These are phyloP conservation scores for Penicillium sp. DNA, from an alignment of 2,329 filamentous ascomycete species.

Conservation along the genomic window DNA sequence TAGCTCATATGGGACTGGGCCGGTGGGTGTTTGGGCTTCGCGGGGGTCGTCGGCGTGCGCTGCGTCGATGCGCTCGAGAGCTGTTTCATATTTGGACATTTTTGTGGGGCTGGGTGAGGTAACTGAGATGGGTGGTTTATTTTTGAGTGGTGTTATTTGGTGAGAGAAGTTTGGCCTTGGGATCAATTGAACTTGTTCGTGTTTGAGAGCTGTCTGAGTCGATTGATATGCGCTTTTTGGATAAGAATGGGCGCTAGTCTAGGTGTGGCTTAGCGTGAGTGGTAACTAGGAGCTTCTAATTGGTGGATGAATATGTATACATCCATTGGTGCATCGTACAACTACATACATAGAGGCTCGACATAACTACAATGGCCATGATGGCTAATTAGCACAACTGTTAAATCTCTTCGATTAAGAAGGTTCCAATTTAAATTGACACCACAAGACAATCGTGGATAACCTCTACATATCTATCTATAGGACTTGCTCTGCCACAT, in stretches of 20 bases:
- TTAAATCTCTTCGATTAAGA: not conserved
- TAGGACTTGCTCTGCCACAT: constrained; percentile 4
- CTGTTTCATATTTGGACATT: constrained; percentile 44
- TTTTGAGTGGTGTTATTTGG: not conserved
- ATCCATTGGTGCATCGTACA: not conserved
- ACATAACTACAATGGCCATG: not conserved
- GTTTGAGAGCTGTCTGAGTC: not conserved
- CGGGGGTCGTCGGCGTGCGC: constrained; percentile 70
- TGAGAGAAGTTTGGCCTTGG: not conserved
- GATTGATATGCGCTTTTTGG: constrained; percentile 1
- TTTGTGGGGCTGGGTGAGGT: not conserved
- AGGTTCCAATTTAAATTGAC: not conserved
- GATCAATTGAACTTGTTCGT: not conserved
- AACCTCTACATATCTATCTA: constrained; percentile 9
- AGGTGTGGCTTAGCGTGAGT: not conserved
- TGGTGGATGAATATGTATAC: not conserved
- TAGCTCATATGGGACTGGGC: constrained; percentile 69
- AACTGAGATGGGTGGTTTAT: not conserved
- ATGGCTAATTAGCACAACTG: not conserved
- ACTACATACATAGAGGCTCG: not conserved
- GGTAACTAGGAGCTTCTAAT: not conserved
- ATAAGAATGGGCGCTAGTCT: constrained; percentile 1
- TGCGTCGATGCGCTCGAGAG: constrained; percentile 68
- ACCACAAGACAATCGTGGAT: constrained; percentile 2
- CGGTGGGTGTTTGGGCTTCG: constrained; percentile 42